These are phyloP conservation scores for Eremochloa ophiuroides DNA, from an alignment of 176 grass and related monocot species.

Conservation along the genomic window DNA sequence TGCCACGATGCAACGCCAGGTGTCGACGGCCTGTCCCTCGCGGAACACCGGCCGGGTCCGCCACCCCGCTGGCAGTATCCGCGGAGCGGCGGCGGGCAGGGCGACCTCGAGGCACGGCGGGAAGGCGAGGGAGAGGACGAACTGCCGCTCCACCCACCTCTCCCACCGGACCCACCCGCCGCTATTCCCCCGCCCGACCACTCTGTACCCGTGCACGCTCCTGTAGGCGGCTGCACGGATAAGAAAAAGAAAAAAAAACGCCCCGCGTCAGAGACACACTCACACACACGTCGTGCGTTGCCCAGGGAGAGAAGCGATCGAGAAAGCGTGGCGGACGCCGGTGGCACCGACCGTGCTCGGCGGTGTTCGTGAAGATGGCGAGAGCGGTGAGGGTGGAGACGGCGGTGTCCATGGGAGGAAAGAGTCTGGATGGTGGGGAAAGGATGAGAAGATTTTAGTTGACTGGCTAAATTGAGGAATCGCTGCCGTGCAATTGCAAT, in stretches of 20 bases:
- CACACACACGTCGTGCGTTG: neutral
- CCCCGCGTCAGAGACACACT: neutral
- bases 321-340: neutral
- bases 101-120: slow-evolving; percentile 29
- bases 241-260: neutral
- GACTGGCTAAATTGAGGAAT: neutral
- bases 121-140: slow-evolving; percentile 26
- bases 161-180: slow-evolving; percentile 29
- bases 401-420: slow-evolving; percentile 29
- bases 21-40: slow-evolving; percentile 33
- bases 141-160: slow-evolving; percentile 50
- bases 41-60: slow-evolving; percentile 30
- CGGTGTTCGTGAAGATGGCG: slow-evolving; percentile 41
- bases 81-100: slow-evolving; percentile 7
- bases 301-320: neutral
- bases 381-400: slow-evolving; percentile 42
- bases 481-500: neutral
- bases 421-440: neutral
- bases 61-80: slow-evolving; percentile 11
- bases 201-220: slow-evolving; percentile 55
- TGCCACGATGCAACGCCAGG: slow-evolving; percentile 49
- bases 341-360: slow-evolving; percentile 29
- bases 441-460: neutral
- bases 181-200: slow-evolving; percentile 22
- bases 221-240: slow-evolving; percentile 32